Evolutionary conservation across 106 monocot species (phyloP).

Genomic region (Phalaenopsis equestris): DNA sequence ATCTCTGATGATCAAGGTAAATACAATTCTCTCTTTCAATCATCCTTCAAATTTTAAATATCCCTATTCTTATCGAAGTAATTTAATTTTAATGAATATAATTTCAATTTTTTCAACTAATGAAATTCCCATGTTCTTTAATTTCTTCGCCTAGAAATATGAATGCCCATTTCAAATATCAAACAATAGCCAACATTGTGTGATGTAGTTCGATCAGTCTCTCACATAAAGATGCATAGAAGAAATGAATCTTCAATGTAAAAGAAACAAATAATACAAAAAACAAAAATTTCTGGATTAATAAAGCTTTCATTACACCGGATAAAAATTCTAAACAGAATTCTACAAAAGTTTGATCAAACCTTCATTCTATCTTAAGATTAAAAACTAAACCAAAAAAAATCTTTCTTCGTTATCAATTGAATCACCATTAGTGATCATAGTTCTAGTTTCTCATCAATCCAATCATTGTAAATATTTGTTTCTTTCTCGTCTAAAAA

Average conservation of each 20-base stretch:
- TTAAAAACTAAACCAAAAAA: background rate
- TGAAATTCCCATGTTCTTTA: too few species aligned
- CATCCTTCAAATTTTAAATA: too few species aligned
- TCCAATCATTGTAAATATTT: too few species aligned
- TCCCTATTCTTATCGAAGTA: too few species aligned
- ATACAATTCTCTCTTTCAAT: background rate
- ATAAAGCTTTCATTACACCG: background rate
- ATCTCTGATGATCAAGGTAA: conserved; percentile 3
- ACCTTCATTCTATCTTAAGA: background rate
- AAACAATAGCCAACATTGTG: background rate
- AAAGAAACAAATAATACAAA: background rate
- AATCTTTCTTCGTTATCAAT: too few species aligned
- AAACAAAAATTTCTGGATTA: background rate
- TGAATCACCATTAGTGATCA: too few species aligned
- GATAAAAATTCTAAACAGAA: background rate
- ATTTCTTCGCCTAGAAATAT: too few species aligned
- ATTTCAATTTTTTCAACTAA: too few species aligned
- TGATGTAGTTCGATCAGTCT: background rate
- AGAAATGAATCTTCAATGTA: background rate
- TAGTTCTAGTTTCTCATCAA: too few species aligned
- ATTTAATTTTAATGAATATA: too few species aligned
- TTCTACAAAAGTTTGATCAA: background rate
- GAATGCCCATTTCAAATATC: too few species aligned
- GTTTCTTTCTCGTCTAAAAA: background rate
- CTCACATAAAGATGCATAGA: background rate